Evolutionary conservation across 441 rosid species (phyloP), one percentile per base, ranked within the genome.

Genomic region (Populus hybrid): DNA sequence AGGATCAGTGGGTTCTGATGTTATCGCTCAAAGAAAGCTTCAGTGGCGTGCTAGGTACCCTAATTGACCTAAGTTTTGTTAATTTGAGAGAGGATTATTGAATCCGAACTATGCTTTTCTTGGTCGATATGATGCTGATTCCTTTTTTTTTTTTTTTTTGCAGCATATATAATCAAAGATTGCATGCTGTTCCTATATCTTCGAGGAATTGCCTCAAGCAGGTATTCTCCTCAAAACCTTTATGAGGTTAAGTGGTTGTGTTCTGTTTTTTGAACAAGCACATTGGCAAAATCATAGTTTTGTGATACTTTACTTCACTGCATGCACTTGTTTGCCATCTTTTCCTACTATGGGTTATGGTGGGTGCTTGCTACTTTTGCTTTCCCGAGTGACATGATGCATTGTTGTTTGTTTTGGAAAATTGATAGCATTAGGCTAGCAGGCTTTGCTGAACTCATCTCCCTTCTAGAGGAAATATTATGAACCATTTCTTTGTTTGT

Each of bases 21-120:
- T 46, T 14, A 46, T 46, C 14, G 20, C 57, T 46, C 32, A 84
- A 72, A 82, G 90, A 72, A 92, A 89, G 84, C 87, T 92, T 78
- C 86, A 76, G 20, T 90, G 92, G 96, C 93, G 90, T 63, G 86
- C 87, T 66, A 90, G 97, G 93, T 92, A 81, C 11, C 12, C 42
- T 32, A 35, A 35, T n/a, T 74, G 8, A 30, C 32, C 32, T 30
- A 30, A 30, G 32, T 30, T 30, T 30, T 30, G 32, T 30, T 30
- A 30, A 23, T 7, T 40, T 40, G 10, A 65, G 36, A 6, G 46
- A 46, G 42, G 8, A 11, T 0, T 30, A 38, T 23, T 40, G 23
- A 38, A 70, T 30, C 6, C 7, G 30, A 28, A 63, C 61, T 70
- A 40, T n/a, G n/a, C 16, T 38, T 67, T 67, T 14, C 4, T 30